Base-by-base conservation (phyloP, 2,329 filamentous ascomycete genomes). In the Pyrenochaeta sp. region DNA sequence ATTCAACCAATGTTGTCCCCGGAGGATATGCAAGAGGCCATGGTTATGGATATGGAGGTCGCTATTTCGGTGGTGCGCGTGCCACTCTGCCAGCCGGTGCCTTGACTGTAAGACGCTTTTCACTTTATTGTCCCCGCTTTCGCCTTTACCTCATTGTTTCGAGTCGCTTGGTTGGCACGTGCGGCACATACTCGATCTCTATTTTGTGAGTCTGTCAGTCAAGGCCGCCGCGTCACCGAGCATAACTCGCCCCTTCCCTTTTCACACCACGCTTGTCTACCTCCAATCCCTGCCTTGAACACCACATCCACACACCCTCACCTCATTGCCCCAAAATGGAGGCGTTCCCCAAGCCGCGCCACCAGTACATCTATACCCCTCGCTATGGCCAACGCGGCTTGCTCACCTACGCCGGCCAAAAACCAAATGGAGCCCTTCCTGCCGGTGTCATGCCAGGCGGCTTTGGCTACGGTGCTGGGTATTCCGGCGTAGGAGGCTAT, bases 351-450 rank as follows among this genome's bases (percentile, higher is more conserved):
- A 62, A 65, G 35, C 62, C 65, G 14, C 66, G 66, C 41, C 63
- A 69, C 19, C 53, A 62, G 11, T 69, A 67, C 47, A 49, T 61
- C 31, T 67, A 65, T 40, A 58, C 52, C 1, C 64, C 65, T 6
- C 61, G 61, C 29, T 59, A 61, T 23, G 60, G 59, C 34, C 61
- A 60, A 26, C 63, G 64, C 30, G 63, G 63, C 24, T 40, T 61
- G 27, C 48, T 65, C 39, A 56, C 45, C 40, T 61, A 65, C 27
- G 59, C 54, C 19, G 57, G 60, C 31, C 63, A 67, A 35, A 51
- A 53, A 9, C 48, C 56, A 7, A 67, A 67, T 24, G 63, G 63
- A 23, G 62, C 63, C 7, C 44, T 48, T 23, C 55, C 58, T 19
- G 38, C 54, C 7, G 62, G 60, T 38, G 51, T 59, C 35, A 48